Evolutionary conservation across 2,329 filamentous ascomycete genomes (phyloP), one percentile per base, ranked within the genome.

Genomic region (Ascochyta viciae-villosae): DNA sequence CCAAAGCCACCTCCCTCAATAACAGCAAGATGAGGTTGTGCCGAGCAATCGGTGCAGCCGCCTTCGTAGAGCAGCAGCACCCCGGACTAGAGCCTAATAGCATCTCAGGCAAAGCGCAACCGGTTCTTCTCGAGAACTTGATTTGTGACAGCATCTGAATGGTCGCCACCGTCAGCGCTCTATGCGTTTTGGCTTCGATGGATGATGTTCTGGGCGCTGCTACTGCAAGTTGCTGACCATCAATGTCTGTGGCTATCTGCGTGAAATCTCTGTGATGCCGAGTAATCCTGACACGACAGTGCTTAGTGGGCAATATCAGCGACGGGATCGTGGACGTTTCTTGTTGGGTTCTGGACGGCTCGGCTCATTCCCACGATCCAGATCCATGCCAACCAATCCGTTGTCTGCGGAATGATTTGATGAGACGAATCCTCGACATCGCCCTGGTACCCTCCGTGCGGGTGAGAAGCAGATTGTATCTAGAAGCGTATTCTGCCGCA

Each of bases 21-120:
- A 16, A 46, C 12, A 27, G 45, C 29, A 15, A 34, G 19, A 37
- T 16, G 23, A 27, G 29, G 8, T 22, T 31, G 39, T 27, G 44
- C 51, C 31, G 39, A 39, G 29, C 43, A 1, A 38, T 26, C 43
- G 33, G 51, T 48, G 39, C 51, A 39, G 26, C 50, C 37, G 41
- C 12, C 4, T 15, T 34, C 24, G 9, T 26, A 9, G 13, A 22
- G 33, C 40, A 44, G 24, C 23, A 43, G 6, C 23, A 43, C 26
- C 24, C 39, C 19, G 38, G 39, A 27, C 40, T 4, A 24, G 22
- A 22, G 19, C 15, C 33, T 26, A 24, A 38, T 26, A 29, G 16
- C 16, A 33, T n/a, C 4, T 15, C 27, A 26, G 27, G 9, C 10
- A 23, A 27, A 3, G n/a, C 27, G 10, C 16, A 34, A 40, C n/a